Evolutionary conservation across 2,329 filamentous ascomycete species (phyloP).

Genomic region (Fusarium albosuccineum): DNA sequence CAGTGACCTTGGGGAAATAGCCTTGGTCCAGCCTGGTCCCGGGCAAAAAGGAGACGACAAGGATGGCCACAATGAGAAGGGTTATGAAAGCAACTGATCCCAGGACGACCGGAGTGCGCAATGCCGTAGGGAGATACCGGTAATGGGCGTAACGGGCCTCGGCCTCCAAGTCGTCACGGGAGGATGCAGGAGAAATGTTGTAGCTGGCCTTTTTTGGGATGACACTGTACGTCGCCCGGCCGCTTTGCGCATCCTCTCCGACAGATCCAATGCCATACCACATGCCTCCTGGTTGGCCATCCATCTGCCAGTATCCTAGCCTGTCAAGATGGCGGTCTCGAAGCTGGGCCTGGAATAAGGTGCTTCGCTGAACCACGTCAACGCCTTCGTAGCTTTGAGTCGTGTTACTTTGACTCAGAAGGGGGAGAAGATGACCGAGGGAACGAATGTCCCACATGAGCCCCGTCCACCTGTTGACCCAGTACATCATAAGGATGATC

Average conservation of each 20-base stretch:
- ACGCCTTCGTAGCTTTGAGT: slow-evolving; percentile 79
- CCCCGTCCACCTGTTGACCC: slow-evolving; percentile 76
- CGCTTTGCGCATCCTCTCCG: slow-evolving; percentile 47
- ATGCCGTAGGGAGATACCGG: slow-evolving; percentile 81
- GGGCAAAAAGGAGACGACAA: slow-evolving; percentile 84
- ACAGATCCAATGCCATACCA: slow-evolving; percentile 82
- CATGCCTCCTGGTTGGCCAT: slow-evolving; percentile 72
- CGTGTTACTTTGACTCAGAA: slow-evolving; percentile 85
- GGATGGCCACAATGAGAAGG: slow-evolving; percentile 75
- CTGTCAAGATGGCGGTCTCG: slow-evolving; percentile 72
- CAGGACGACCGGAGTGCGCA: slow-evolving; percentile 75
- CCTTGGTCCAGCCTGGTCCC: slow-evolving; percentile 74
- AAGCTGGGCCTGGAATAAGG: slow-evolving; percentile 66
- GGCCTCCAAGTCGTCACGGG: slow-evolving; percentile 46
- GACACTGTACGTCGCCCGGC: slow-evolving; percentile 42
- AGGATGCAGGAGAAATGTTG: slow-evolving; percentile 50
- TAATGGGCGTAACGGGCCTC: slow-evolving; percentile 54
- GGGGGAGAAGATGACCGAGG: slow-evolving; percentile 82
- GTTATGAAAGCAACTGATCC: slow-evolving; percentile 72
- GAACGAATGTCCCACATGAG: slow-evolving; percentile 88
- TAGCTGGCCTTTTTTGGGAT: slow-evolving; percentile 48
- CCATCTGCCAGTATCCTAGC: slow-evolving; percentile 88
- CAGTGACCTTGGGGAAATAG: slow-evolving; percentile 77
- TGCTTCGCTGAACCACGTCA: slow-evolving; percentile 63
- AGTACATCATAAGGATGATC: slow-evolving; percentile 69